Evolutionary conservation across 2,329 filamentous ascomycete genomes (phyloP).

Genomic region (Talaromyces sp.): DNA sequence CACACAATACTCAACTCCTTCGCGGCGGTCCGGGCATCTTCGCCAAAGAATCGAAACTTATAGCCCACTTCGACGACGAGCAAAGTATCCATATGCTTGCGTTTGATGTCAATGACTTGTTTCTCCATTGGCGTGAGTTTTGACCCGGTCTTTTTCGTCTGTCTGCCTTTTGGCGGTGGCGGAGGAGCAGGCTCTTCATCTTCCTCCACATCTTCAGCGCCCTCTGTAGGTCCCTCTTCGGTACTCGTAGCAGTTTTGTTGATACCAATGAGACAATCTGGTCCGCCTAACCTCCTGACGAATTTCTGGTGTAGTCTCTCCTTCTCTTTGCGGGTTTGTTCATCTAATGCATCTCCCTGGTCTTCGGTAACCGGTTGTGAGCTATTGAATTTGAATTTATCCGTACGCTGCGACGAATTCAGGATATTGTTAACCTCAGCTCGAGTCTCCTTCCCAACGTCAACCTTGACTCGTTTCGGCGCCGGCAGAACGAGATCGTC

Average conservation of each 20-base stretch:
- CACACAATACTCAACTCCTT: conserved; percentile 93
- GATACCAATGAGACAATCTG: conserved; percentile 72
- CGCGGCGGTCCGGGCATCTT: conserved; percentile 84
- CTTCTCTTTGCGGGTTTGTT: conserved; percentile 56
- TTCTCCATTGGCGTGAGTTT: conserved; percentile 94
- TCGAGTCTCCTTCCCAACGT: conserved; percentile 19
- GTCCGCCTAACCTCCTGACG: conserved; percentile 82
- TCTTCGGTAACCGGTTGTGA: conserved; percentile 42
- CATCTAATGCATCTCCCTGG: conserved; percentile 43
- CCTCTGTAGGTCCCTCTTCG: conserved; percentile 52
- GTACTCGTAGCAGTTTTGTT: conserved; percentile 56
- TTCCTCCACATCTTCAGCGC: conserved; percentile 59
- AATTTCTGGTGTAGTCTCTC: conserved; percentile 77
- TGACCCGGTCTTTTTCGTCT: conserved; percentile 67
- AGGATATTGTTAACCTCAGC: conserved; percentile 13
- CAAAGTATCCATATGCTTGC: conserved; percentile 82
- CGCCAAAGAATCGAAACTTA: conserved; percentile 95
- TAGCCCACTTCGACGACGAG: conserved; percentile 95
- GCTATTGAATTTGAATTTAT: conserved; percentile 58
- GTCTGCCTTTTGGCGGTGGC: conserved; percentile 48
- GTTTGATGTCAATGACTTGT: conserved; percentile 91
- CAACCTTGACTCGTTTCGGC: conserved; percentile 39
- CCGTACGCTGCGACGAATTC: conserved; percentile 46
- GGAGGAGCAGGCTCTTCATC: conserved; percentile 44
- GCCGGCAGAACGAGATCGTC: conserved; percentile 40